phyloP scores from a whole-genome alignment of 192 early-diverging fungal species.

The Neocallimastix lanati region DNA sequence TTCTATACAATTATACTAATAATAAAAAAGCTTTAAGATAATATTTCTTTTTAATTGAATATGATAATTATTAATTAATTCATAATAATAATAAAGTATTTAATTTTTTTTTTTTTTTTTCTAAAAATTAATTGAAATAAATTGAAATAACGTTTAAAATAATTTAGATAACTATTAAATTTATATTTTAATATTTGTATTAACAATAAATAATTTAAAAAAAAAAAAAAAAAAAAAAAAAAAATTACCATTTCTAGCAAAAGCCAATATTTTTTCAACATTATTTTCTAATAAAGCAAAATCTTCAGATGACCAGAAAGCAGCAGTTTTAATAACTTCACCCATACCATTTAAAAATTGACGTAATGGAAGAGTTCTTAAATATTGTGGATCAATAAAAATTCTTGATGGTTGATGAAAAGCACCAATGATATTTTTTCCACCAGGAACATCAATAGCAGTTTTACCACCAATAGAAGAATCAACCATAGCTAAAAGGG shows the following conservation, averaged over 20 bases:
- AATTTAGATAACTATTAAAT: too few species aligned
- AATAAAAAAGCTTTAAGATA: too few species aligned
- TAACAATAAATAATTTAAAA: not conserved
- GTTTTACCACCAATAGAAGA: conserved; percentile 95
- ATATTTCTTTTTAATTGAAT: too few species aligned
- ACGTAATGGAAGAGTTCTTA: conserved; percentile 69
- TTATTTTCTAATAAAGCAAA: conserved; percentile 79
- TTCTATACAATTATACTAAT: too few species aligned
- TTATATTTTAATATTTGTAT: too few species aligned
- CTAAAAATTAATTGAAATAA: too few species aligned
- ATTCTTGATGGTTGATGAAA: conserved; percentile 92
- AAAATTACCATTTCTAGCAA: conserved; percentile 11
- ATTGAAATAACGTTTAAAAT: too few species aligned
- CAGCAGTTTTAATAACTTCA: conserved; percentile 94
- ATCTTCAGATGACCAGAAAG: conserved; percentile 73
- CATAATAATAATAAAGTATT: too few species aligned
- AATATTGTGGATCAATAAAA: conserved; percentile 73
- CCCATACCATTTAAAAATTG: conserved; percentile 95
- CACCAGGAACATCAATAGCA: conserved; percentile 84
- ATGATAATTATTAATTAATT: too few species aligned
- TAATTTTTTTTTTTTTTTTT: too few species aligned
- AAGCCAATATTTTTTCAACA: conserved; percentile 57
- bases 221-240: not conserved
- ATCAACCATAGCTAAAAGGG: conserved; percentile 92
- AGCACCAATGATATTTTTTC: conserved; percentile 87